Conservation (phyloP, 2,329 filamentous ascomycete genomes). For the Fusarium sp. region DNA sequence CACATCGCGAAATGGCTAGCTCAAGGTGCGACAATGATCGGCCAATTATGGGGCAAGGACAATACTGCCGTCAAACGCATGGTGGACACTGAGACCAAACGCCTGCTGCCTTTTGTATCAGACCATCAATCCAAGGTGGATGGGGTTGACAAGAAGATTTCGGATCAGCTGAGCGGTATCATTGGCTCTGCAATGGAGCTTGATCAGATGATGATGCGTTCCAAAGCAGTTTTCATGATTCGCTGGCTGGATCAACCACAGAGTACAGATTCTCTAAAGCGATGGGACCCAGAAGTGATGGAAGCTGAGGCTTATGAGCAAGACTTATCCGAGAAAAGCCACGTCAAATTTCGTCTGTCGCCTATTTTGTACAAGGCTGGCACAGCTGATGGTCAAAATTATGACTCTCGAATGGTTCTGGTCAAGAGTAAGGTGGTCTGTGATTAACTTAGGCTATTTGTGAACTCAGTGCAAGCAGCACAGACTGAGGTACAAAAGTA, state of each 20-base stretch:
- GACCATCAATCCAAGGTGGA: fast-evolving
- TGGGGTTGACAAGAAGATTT: neutral
- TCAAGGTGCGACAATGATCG: neutral
- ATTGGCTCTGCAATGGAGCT: constrained; percentile 5
- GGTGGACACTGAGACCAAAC: neutral
- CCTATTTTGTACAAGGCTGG: constrained; percentile 15
- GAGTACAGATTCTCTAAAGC: no score
- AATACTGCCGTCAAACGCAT: fast-evolving
- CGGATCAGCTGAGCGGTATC: neutral
- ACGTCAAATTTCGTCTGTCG: neutral
- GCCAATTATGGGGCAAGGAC: neutral
- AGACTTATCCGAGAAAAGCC: fast-evolving
- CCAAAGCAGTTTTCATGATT: constrained; percentile 9
- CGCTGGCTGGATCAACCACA: neutral
- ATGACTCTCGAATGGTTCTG: neutral
- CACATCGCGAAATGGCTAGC: constrained; percentile 11
- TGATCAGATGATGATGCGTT: constrained; percentile 20
- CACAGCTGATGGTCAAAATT: constrained; percentile 23
- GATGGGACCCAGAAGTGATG: constrained; percentile 5
- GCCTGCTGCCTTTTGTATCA: neutral
- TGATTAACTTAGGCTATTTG: neutral
- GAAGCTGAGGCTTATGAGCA: fast-evolving
- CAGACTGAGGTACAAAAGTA: neutral
- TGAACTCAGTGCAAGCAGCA: neutral
- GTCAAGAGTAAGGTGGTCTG: constrained; percentile 30